Evolutionary conservation across 2,329 filamentous ascomycete genomes (phyloP).

Genomic region (Lomentospora prolificans): DNA sequence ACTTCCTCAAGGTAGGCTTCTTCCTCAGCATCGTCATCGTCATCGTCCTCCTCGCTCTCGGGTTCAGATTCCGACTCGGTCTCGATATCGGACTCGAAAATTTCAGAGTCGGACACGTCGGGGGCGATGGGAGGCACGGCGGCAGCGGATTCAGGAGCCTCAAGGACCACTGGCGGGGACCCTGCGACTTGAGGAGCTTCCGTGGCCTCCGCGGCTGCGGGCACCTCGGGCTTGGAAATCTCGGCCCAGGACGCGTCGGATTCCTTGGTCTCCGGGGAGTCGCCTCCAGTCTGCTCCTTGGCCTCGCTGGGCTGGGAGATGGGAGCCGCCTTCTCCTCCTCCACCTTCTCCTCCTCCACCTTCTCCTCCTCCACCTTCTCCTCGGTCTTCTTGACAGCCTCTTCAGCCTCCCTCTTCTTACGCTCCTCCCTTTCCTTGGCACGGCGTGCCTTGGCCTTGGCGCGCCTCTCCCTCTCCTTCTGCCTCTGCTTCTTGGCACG

Average conservation of each 20-base stretch:
- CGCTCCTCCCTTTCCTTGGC: constrained; percentile 15
- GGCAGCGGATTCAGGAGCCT: too few species aligned
- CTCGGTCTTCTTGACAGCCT: constrained; percentile 5
- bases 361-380: constrained; percentile 17
- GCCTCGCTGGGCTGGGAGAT: background rate
- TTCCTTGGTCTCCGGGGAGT: background rate
- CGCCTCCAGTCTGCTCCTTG: background rate
- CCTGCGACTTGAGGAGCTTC: too few species aligned
- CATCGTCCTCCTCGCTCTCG: constrained; percentile 16
- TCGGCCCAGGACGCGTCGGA: constrained; percentile 2
- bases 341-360: constrained; percentile 5
- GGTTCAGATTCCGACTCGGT: constrained; percentile 15
- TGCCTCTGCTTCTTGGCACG: constrained; percentile 5
- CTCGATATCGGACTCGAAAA: constrained; percentile 8
- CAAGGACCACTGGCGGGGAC: too few species aligned
- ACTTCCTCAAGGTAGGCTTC: constrained; percentile 8
- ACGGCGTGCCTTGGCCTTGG: constrained; percentile 19
- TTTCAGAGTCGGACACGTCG: background rate
- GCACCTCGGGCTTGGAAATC: constrained; percentile 9
- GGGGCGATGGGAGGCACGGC: constrained; percentile 22
- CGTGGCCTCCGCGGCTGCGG: too few species aligned
- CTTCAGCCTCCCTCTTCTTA: background rate
- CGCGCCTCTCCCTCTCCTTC: constrained; percentile 5
- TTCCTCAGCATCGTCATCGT: constrained; percentile 16
- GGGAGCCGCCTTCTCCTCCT: too few species aligned